These are phyloP conservation scores for Lagenaria siceraria DNA, from an alignment of 306 rosid genomes.

Conservation along the genomic window DNA sequence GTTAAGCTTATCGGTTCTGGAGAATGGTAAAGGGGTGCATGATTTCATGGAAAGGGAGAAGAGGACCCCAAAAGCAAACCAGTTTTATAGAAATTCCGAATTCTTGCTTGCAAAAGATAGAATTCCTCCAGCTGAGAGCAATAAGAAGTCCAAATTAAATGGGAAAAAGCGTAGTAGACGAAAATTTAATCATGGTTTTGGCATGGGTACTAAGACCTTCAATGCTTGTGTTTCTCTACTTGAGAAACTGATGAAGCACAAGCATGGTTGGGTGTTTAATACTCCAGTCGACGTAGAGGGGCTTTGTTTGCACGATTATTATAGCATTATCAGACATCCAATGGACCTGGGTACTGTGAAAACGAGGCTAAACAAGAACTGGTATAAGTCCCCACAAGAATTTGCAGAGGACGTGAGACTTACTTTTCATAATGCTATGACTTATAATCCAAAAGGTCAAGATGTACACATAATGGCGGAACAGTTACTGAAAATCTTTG, in stretches of 20 bases:
- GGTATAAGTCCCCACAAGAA: slow-evolving; percentile 87
- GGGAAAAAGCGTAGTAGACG: slow-evolving; percentile 58
- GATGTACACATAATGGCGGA: slow-evolving; percentile 97
- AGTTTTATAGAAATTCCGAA: slow-evolving; percentile 66
- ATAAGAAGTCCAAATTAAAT: slow-evolving; percentile 58
- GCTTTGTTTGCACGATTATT: slow-evolving; percentile 88
- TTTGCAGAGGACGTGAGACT: slow-evolving; percentile 98
- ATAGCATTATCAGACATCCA: slow-evolving; percentile 56
- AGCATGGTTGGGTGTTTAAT: slow-evolving; percentile 89
- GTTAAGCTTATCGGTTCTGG: slow-evolving; percentile 49
- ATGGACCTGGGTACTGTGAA: slow-evolving; percentile 93
- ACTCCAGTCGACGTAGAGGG: slow-evolving; percentile 58
- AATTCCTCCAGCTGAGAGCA: slow-evolving; percentile 78
- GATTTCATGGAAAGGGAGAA: slow-evolving; percentile 81
- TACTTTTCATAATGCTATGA: slow-evolving; percentile 78
- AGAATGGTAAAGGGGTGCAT: slow-evolving; percentile 48
- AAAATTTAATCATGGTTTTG: slow-evolving; percentile 40
- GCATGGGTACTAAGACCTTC: slow-evolving; percentile 59
- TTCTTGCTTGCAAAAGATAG: slow-evolving; percentile 87
- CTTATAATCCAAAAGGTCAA: slow-evolving; percentile 77
- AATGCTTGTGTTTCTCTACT: slow-evolving; percentile 83
- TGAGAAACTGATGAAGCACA: slow-evolving; percentile 89
- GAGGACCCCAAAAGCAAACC: slow-evolving; percentile 92
- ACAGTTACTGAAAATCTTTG: slow-evolving; percentile 54
- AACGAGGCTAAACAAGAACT: slow-evolving; percentile 63